Evolutionary conservation across 2,329 filamentous ascomycete species (phyloP), one percentile per base, ranked within the genome.

Genomic region (Neopestalotiopsis clavispora): DNA sequence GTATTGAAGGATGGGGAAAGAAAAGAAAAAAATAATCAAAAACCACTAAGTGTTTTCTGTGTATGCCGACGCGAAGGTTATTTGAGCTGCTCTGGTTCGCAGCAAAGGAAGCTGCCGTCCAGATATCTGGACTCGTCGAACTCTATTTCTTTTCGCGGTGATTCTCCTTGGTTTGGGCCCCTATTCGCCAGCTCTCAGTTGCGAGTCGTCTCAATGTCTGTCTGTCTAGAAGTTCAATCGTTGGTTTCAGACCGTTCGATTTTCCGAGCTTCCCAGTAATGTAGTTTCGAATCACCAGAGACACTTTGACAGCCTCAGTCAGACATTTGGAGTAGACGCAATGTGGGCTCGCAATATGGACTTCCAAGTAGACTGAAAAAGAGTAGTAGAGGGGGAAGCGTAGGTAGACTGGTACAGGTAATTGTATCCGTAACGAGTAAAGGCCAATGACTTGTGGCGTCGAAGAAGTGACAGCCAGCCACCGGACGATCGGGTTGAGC

Each of bases 1-100:
- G 38, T 30, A 40, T 69, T 65, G 68, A 66, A 65, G 34, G 6
- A 10, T 69, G 69, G 66, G 65, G 42, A 42, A 59, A 10, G 34
- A 38, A 38, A 10, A 10, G 34, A 38, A 38, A 38, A 10, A 38
- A 38, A 38, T 10, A 38, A 38, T 10, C 34, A 38, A 38, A 38
- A 38, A 38, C 34, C 34, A 38, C 34, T 38, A 38, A 3, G 34
- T 38, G 34, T 10, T 10, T 38, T 38, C 10, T 38, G 10, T 38
- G 34, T 38, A 38, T 38, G 34, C 34, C 34, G 34, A 7, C 6
- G 6, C 6, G 34, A 38, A 38, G 34, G 34, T 10, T 38, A 38
- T 38, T 38, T 38, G 34, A 38, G 23, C 34, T 38, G 23, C 23
- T 38, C 10, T 38, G 34, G 34, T 10, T 38, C 34, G 34, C 34